Conservation (phyloP, 768 basidiomycete genomes). For the Cystofilobasidium bisporidii region DNA sequence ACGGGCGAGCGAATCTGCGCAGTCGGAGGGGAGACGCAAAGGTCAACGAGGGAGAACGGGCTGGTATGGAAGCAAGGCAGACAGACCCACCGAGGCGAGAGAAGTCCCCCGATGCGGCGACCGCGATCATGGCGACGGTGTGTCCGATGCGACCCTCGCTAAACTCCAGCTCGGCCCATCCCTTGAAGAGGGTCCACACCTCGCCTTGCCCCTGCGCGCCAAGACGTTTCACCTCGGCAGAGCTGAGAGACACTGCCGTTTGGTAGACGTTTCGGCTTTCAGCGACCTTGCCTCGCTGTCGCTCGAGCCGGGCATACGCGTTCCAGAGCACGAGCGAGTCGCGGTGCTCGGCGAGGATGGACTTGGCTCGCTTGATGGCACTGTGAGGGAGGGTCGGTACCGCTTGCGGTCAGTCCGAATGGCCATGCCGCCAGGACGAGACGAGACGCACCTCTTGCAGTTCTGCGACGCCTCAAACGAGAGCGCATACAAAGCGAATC, state of each 20-base stretch:
- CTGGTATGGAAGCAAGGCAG: no score
- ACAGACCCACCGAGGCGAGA: slow-evolving; percentile 28
- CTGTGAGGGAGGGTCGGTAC: no score
- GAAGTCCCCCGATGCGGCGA: slow-evolving; percentile 15
- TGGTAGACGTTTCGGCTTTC: slow-evolving; percentile 42
- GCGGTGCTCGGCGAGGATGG: slow-evolving; percentile 36
- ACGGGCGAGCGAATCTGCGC: background rate
- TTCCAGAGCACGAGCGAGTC: slow-evolving; percentile 42
- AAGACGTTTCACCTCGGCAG: slow-evolving; percentile 22
- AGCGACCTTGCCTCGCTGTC: slow-evolving; percentile 37
- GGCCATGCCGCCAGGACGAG: no score
- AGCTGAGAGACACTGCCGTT: slow-evolving; percentile 34
- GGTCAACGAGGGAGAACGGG: no score
- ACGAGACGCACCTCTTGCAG: slow-evolving; percentile 33
- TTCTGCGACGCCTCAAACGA: slow-evolving; percentile 37
- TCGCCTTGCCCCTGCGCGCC: slow-evolving; percentile 9
- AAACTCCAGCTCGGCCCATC: slow-evolving; percentile 44
- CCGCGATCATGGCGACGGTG: background rate
- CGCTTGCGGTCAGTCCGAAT: no score
- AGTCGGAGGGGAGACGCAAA: no score
- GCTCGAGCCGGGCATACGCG: slow-evolving; percentile 41
- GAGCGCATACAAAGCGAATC: slow-evolving; percentile 37
- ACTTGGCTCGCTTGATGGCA: slow-evolving; percentile 40
- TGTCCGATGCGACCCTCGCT: background rate
- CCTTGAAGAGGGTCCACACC: slow-evolving; percentile 36